Conservation (phyloP, 805 yeast species). For the Schizosaccharomyces osmophilus region DNA sequence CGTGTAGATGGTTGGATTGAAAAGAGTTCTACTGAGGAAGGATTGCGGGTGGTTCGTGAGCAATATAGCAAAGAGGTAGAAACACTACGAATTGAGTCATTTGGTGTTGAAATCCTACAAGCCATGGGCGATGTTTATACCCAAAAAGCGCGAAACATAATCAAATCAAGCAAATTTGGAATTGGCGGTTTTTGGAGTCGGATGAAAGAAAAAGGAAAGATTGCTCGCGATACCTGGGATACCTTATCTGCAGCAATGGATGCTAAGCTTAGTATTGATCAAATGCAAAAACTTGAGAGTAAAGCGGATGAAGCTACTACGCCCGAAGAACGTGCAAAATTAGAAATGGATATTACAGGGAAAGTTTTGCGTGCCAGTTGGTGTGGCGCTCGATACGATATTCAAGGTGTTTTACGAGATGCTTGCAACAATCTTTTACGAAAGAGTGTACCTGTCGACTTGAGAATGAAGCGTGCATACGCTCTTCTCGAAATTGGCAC, state of each 20-base stretch:
- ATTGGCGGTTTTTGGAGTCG: constrained; percentile 61
- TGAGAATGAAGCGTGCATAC: constrained; percentile 51
- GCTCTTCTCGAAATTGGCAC: constrained; percentile 53
- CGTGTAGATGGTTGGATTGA: constrained; percentile 32
- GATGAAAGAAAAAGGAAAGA: constrained; percentile 61
- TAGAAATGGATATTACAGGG: constrained; percentile 64
- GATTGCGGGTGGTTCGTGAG: constrained; percentile 34
- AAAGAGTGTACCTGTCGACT: constrained; percentile 30
- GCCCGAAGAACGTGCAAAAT: constrained; percentile 43
- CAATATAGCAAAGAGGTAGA: constrained; percentile 66
- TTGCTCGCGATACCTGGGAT: constrained; percentile 60
- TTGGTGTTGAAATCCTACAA: constrained; percentile 64
- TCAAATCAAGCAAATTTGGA: constrained; percentile 58
- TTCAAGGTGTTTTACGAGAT: constrained; percentile 51
- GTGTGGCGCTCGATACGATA: constrained; percentile 79
- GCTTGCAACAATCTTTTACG: constrained; percentile 67
- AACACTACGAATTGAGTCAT: constrained; percentile 76
- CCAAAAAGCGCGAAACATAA: constrained; percentile 45
- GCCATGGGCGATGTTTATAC: constrained; percentile 62
- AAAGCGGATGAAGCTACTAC: constrained; percentile 28
- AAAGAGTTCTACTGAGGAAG: constrained; percentile 36
- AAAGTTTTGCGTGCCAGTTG: constrained; percentile 83
- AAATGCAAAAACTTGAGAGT: constrained; percentile 50
- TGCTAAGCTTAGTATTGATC: constrained; percentile 27
- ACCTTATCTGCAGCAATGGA: constrained; percentile 23